These are phyloP conservation scores for Amanita pseudoporphyria DNA, from an alignment of 768 basidiomycete genomes.

Conservation along the genomic window DNA sequence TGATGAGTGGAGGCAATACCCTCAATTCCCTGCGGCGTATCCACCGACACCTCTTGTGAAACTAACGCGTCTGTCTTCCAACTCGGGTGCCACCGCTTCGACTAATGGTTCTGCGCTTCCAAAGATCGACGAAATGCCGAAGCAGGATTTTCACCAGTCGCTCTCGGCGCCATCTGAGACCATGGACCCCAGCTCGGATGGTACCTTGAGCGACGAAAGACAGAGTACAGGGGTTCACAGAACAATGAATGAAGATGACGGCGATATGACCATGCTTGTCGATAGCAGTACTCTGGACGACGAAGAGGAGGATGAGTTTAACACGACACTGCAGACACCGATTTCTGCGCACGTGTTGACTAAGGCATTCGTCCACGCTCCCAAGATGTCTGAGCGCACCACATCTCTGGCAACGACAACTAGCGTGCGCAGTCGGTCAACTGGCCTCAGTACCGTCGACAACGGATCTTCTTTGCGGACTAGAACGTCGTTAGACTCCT, in stretches of 20 bases:
- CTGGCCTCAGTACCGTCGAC: slow-evolving; percentile 29
- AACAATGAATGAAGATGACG: slow-evolving; percentile 11
- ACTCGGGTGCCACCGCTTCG: slow-evolving; percentile 28
- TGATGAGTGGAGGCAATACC: slow-evolving; percentile 71
- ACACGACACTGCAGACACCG: slow-evolving; percentile 61
- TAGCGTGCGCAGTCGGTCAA: slow-evolving; percentile 19
- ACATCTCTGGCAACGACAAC: slow-evolving; percentile 4
- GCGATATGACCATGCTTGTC: slow-evolving; percentile 21
- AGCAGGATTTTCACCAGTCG: slow-evolving; percentile 62
- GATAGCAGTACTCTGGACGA: slow-evolving; percentile 21
- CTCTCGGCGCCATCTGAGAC: slow-evolving; percentile 59
- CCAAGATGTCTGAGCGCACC: neutral
- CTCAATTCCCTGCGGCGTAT: slow-evolving; percentile 69
- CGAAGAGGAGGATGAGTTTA: slow-evolving; percentile 54
- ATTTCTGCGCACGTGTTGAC: slow-evolving; percentile 15
- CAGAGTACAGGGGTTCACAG: slow-evolving; percentile 30
- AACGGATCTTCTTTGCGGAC: slow-evolving; percentile 28
- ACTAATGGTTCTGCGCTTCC: neutral
- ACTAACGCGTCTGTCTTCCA: slow-evolving; percentile 19
- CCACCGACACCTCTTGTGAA: slow-evolving; percentile 54
- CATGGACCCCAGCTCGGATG: slow-evolving; percentile 46
- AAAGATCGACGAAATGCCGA: slow-evolving; percentile 9
- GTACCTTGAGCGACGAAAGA: slow-evolving; percentile 50
- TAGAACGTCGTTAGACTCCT: slow-evolving; percentile 33
- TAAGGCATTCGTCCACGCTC: neutral